Percentiles rank a stretch among this genome's conserved stretches.
phyloP scores from a whole-genome alignment of 2,329 filamentous ascomycete genomes.

The Colletotrichum sp. region DNA sequence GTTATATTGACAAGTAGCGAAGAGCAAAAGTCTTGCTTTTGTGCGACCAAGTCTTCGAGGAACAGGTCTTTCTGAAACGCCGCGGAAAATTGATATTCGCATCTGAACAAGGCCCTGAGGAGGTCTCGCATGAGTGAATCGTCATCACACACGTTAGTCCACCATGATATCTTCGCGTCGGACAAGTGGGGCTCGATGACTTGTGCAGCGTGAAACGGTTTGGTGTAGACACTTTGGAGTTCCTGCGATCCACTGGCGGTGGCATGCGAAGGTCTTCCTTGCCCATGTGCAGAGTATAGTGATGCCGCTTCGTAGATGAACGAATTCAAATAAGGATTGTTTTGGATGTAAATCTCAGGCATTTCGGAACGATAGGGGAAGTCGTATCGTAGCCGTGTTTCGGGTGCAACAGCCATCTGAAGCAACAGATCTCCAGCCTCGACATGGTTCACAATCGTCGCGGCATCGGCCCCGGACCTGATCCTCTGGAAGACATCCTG shows the following conservation, averaged over 20 bases:
- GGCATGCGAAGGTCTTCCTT: not conserved
- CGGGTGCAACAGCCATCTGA: constrained; percentile 40
- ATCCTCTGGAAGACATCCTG: constrained; percentile 37
- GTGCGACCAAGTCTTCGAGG: constrained; percentile 28
- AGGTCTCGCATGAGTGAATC: constrained; percentile 28
- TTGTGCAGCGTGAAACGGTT: constrained; percentile 39
- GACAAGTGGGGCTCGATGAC: constrained; percentile 37
- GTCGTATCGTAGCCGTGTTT: constrained; percentile 42
- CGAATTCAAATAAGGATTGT: constrained; percentile 32
- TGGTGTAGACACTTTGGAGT: constrained; percentile 30
- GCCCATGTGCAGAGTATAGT: not conserved
- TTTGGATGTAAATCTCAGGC: constrained; percentile 27
- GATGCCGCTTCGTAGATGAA: constrained; percentile 28
- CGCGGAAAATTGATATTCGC: constrained; percentile 24
- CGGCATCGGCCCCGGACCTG: constrained; percentile 35
- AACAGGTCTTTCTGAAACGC: constrained; percentile 31
- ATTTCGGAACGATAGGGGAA: constrained; percentile 36
- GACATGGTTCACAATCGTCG: constrained; percentile 36
- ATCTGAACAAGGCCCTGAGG: constrained; percentile 25
- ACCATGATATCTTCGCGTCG: constrained; percentile 27
- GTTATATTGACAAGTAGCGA: constrained; percentile 30
- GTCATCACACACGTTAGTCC: constrained; percentile 30
- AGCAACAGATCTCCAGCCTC: constrained; percentile 40
- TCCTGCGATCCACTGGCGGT: not conserved
- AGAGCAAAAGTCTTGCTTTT: constrained; percentile 27